Base-by-base conservation (phyloP, 257 asterid species). In the Echium plantagineum region DNA sequence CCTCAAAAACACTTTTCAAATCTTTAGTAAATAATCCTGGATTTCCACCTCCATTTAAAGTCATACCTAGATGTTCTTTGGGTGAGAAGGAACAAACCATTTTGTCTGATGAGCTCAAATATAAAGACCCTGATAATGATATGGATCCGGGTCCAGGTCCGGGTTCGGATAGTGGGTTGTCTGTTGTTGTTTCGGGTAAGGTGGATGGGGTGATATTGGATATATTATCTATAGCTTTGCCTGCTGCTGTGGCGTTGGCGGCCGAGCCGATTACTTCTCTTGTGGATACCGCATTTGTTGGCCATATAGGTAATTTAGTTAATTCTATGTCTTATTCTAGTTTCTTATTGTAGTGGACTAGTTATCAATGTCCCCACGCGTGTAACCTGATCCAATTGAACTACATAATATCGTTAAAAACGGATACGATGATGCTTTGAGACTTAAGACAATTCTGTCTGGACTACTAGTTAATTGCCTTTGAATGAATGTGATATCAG, bases 231-330 rank as follows among this genome's bases (percentile, higher is more conserved):
- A 87, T 90, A 60, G 95, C 98, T 21, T 52, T 82, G 67, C 95
- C 96, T 0, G 95, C 98, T 2, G 94, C 98, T 21, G 66, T 90
- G 72, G 96, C 98, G 69, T 95, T 90, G 35, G 88, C 90, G 0
- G 94, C 96, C 26, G 98, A 90, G 21, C 98, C 98, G 1, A 78
- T 90, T 68, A 66, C 93, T 60, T 85, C 95, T 21, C 90, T 90
- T 49, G 85, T 87, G 32, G 95, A 85, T 75, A 83, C 98, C 32
- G 98, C 79, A 63, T 87, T 77, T 66, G 85, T 90, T 66, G 98
- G 98, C 63, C 98, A 90, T 77, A 68, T 90, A 73, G 98, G 98
- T 90, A 84, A 46, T 65, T 58, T 12, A 7, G 4, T 62, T 26
- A 18, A 58, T 61, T 52, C 5, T 21, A 28, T 52, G 17, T 21